Conservation (phyloP, 2,329 filamentous ascomycete species). For the Trichoderma koningii region DNA sequence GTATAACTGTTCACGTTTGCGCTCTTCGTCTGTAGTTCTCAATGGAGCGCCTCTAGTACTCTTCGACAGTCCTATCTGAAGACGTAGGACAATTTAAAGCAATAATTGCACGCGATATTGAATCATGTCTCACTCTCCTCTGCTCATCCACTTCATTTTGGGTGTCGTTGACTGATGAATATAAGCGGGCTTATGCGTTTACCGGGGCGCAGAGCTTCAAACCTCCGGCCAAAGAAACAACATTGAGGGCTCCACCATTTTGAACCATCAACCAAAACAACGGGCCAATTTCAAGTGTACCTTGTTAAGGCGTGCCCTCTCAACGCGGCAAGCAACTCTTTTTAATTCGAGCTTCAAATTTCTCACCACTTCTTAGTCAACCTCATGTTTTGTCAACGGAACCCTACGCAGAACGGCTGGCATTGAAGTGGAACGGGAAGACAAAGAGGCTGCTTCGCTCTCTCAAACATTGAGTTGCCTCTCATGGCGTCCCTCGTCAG, state of each 20-base stretch:
- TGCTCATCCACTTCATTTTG: neutral
- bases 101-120: neutral
- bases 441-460: neutral
- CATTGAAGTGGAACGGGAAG: neutral
- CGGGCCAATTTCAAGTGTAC: neutral
- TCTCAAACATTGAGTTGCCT: neutral
- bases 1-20: too few species aligned
- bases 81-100: neutral
- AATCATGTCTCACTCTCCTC: neutral
- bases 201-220: neutral
- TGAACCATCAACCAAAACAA: neutral
- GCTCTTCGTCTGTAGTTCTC: too few species aligned
- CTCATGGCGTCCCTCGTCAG: constrained; percentile 38
- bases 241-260: constrained; percentile 6
- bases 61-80: too few species aligned
- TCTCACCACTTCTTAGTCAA: neutral
- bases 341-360: neutral
- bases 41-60: too few species aligned
- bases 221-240: neutral
- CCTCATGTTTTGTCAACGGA: neutral
- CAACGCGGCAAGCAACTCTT: neutral
- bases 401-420: neutral
- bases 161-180: neutral
- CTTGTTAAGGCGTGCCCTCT: neutral
- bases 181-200: constrained; percentile 19